Base-by-base conservation (phyloP, 768 basidiomycete species). In the Filobasidium floriforme region DNA sequence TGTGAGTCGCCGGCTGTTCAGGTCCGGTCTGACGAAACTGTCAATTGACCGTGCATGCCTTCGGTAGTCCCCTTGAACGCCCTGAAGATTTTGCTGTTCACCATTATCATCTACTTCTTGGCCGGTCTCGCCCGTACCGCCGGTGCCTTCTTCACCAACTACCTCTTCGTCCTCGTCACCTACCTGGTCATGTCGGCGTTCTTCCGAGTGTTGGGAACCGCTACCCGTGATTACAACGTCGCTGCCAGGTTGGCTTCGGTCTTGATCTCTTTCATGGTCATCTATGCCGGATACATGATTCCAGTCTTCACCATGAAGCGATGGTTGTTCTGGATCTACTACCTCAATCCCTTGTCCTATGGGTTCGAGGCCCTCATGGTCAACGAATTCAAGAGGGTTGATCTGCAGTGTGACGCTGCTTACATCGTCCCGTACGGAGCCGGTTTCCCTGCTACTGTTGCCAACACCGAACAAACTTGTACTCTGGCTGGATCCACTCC, bases 151-250 rank as follows among this genome's bases (percentile, higher is more conserved):
- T 78, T 78, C 66, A 85, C 86, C 18, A 81, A 82, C 74, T 80
- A 79, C 73, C 75, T 92, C 7, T 80, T 79, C 69, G 69, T 80
- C 51, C 78, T 82, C 12, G 22, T 83, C 14, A 83, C 86, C 0
- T 89, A 83, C 76, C 80, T 92, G 61, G 76, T 85, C 26, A 87
- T 92, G 85, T 88, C 89, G 77, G 88, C 86, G 0, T 89, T 92
- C 82, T 94, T 92, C 85, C 81, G 89, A 46, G 85, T 85, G 0
- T 71, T 85, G 51, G 75, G 82, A 3, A 76, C 73, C 19, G 66
- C 69, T 55, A 71, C 72, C 41, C 55, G 57, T 11, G 85, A 67
- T 68, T 84, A 83, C 68, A 75, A 78, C 63, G 79, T 82, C 14
- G 87, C 88, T 2, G 87, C 87, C 62, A 79, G 83, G n/a, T 84